These are phyloP conservation scores for Phytopythium kandeliae DNA, from an alignment of 352 stramenopile species.

Conservation along the genomic window DNA sequence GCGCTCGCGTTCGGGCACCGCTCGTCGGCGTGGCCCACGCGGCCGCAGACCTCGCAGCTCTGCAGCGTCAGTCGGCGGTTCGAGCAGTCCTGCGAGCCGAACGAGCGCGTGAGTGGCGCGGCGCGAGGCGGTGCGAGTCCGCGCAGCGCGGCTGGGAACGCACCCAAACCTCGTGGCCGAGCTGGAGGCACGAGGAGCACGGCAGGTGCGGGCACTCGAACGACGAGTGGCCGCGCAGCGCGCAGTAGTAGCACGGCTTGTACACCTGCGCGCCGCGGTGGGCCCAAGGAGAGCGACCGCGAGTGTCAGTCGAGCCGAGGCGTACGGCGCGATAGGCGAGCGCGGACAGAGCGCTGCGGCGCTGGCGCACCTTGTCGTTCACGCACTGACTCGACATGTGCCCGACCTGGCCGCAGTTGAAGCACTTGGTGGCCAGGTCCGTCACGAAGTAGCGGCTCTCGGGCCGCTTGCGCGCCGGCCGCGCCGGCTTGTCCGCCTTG, in stretches of 20 bases:
- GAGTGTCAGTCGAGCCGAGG: no score
- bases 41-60: conserved; percentile 50
- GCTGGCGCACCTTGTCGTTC: conserved; percentile 46
- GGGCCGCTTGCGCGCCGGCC: conserved; percentile 26
- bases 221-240: conserved; percentile 59
- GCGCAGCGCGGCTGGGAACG: no score
- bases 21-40: conserved; percentile 37
- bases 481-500: conserved; percentile 9
- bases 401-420: conserved; percentile 74
- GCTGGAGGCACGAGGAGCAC: conserved; percentile 57
- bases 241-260: conserved; percentile 78
- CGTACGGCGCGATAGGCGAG: no score
- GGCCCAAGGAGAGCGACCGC: no score
- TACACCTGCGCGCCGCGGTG: conserved; percentile 37
- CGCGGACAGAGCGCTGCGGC: no score
- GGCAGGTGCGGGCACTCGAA: conserved; percentile 65
- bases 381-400: conserved; percentile 74
- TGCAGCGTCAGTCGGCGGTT: conserved; percentile 36
- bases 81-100: conserved; percentile 35
- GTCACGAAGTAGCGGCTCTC: conserved; percentile 81
- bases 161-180: conserved; percentile 63
- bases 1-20: conserved; percentile 31
- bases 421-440: conserved; percentile 81
- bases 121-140: no score
- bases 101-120: no score